A percentile compares a stretch with the other conserved stretches of the same genome.
Evolutionary conservation across 2,329 filamentous ascomycete genomes (phyloP).

Genomic region (Bimuria novae-zelandiae): DNA sequence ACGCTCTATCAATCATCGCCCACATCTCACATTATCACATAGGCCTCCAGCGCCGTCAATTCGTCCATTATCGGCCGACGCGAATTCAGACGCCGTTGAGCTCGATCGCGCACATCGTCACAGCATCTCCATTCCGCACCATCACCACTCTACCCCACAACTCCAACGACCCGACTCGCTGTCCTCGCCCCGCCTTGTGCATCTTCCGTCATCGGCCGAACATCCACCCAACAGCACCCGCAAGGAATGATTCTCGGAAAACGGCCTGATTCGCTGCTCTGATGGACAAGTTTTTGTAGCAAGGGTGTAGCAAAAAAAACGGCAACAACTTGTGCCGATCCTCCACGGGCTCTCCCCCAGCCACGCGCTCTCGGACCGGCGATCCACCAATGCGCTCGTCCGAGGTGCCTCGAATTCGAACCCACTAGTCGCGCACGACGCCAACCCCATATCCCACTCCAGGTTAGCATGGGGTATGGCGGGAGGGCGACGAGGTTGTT

Average conservation of each 20-base stretch:
- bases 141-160: neutral
- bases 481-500: neutral
- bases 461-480: neutral
- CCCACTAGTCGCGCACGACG: neutral
- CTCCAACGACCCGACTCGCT: neutral
- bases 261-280: neutral
- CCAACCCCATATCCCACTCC: constrained; percentile 13
- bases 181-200: neutral
- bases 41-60: neutral
- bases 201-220: constrained; percentile 7
- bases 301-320: constrained; percentile 7
- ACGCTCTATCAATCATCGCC: neutral
- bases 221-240: constrained; percentile 3
- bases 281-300: neutral
- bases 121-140: neutral
- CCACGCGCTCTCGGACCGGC: constrained; percentile 10
- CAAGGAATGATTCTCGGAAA: constrained; percentile 12
- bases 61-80: constrained; percentile 12
- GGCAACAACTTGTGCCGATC: neutral
- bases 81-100: neutral
- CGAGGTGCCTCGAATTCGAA: neutral
- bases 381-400: constrained; percentile 6
- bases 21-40: neutral
- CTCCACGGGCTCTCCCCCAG: neutral
- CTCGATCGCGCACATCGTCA: neutral